These are phyloP conservation scores for Tetrapisispora fleetii DNA, from an alignment of 805 yeast species.

Conservation along the genomic window DNA sequence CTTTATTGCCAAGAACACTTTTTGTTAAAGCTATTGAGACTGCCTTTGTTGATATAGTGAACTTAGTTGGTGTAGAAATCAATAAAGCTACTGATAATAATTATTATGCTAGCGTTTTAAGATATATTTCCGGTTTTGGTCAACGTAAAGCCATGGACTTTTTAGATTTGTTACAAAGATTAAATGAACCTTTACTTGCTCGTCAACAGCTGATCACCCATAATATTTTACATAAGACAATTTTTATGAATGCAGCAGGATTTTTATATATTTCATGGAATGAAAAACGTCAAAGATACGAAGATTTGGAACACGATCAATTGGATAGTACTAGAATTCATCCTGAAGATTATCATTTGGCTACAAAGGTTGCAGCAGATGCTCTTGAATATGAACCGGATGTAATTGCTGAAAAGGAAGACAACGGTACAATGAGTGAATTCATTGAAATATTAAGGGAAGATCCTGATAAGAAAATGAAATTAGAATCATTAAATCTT, in stretches of 20 bases:
- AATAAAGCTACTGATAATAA: slow-evolving; percentile 72
- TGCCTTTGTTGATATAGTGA: slow-evolving; percentile 80
- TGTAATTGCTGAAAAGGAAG: slow-evolving; percentile 55
- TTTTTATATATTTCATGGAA: slow-evolving; percentile 70
- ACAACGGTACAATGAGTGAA: slow-evolving; percentile 32
- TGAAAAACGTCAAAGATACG: slow-evolving; percentile 34
- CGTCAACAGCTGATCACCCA: slow-evolving; percentile 83
- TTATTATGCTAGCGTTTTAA: slow-evolving; percentile 61
- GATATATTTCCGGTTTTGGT: slow-evolving; percentile 84
- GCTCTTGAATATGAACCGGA: slow-evolving; percentile 95
- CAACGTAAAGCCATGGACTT: slow-evolving; percentile 90
- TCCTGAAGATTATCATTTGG: slow-evolving; percentile 94
- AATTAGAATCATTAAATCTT: slow-evolving; percentile 76
- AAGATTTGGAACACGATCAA: slow-evolving; percentile 58
- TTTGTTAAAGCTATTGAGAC: slow-evolving; percentile 62
- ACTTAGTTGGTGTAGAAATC: slow-evolving; percentile 87
- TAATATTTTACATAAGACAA: slow-evolving; percentile 64
- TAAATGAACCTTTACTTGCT: slow-evolving; percentile 45
- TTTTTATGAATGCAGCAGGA: slow-evolving; percentile 87
- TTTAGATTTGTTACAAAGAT: slow-evolving; percentile 61
- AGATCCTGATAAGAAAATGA: slow-evolving; percentile 62
- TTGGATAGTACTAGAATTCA: slow-evolving; percentile 94
- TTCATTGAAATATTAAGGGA: slow-evolving; percentile 43
- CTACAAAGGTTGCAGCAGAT: slow-evolving; percentile 96
- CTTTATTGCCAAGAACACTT: slow-evolving; percentile 52